phyloP scores from a whole-genome alignment of 2,329 filamentous ascomycete species.

The Ilyonectria sp. region DNA sequence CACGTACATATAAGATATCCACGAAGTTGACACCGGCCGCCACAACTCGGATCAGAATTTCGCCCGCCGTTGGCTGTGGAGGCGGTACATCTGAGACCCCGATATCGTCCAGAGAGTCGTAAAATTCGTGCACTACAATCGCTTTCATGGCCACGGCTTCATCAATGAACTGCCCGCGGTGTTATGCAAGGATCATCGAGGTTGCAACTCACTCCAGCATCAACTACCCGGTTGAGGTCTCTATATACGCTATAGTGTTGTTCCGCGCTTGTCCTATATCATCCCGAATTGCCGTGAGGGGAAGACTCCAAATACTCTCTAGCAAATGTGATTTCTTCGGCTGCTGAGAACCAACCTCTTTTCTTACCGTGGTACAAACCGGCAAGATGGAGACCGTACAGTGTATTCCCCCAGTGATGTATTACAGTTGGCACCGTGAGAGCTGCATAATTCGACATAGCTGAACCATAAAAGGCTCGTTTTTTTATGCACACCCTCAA shows the following conservation, averaged over 20 bases:
- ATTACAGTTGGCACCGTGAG: not conserved
- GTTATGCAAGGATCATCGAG: not conserved
- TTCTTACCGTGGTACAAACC: not conserved
- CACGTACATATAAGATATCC: slow-evolving; percentile 68
- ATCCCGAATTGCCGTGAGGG: not conserved
- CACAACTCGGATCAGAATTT: slow-evolving; percentile 58
- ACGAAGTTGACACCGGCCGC: slow-evolving; percentile 73
- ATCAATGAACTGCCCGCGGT: not conserved
- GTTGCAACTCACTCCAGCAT: not conserved
- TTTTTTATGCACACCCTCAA: slow-evolving; percentile 3
- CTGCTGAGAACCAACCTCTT: slow-evolving; percentile 4
- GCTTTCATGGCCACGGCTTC: slow-evolving; percentile 45
- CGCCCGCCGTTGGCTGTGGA: slow-evolving; percentile 34
- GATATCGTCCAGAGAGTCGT: slow-evolving; percentile 43
- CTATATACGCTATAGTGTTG: too few species aligned
- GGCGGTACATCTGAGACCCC: slow-evolving; percentile 43
- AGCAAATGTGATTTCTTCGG: not conserved
- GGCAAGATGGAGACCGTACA: not conserved
- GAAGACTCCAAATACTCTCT: not conserved
- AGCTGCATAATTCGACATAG: not conserved
- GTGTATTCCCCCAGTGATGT: not conserved
- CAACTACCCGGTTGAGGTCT: not conserved
- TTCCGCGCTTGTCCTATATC: not conserved
- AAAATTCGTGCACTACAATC: slow-evolving; percentile 47
- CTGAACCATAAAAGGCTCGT: not conserved